Percentiles rank a stretch among this genome's conserved stretches.
phyloP scores from a whole-genome alignment of 2,329 filamentous ascomycete genomes.

The Phialemoniopsis sp. region DNA sequence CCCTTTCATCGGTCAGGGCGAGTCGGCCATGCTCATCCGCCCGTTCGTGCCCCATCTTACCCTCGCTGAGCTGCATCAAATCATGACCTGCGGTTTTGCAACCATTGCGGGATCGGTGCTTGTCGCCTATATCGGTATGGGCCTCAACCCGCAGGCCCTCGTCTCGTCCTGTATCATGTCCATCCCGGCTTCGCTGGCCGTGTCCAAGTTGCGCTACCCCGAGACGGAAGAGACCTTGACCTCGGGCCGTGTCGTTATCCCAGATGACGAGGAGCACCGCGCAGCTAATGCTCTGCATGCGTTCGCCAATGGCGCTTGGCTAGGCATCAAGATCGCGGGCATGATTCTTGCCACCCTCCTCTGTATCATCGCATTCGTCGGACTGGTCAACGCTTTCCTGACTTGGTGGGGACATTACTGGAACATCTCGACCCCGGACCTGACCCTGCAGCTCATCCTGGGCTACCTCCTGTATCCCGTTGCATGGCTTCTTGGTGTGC shows the following conservation, averaged over 20 bases:
- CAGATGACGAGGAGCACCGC: conserved; percentile 71
- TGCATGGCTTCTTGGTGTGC: conserved; percentile 77
- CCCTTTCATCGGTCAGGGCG: conserved; percentile 90
- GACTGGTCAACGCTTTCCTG: conserved; percentile 69
- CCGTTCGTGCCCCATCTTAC: conserved; percentile 85
- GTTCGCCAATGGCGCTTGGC: conserved; percentile 79
- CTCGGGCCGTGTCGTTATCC: conserved; percentile 74
- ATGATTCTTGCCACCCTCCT: conserved; percentile 79
- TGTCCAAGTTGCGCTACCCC: conserved; percentile 85
- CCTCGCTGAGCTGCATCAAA: conserved; percentile 81
- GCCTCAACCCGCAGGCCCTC: conserved; percentile 78
- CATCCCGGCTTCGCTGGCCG: conserved; percentile 84
- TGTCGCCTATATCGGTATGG: conserved; percentile 79
- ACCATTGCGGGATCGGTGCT: conserved; percentile 88
- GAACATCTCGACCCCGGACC: conserved; percentile 63
- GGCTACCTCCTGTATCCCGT: conserved; percentile 76
- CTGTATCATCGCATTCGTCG: conserved; percentile 76
- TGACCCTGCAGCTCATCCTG: conserved; percentile 72
- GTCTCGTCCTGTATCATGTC: conserved; percentile 95
- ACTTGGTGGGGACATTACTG: conserved; percentile 83
- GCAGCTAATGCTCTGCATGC: conserved; percentile 81
- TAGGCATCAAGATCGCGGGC: conserved; percentile 81
- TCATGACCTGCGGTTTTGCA: conserved; percentile 90
- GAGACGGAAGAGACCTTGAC: conserved; percentile 85
- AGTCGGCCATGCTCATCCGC: conserved; percentile 87